Percentiles rank a stretch among this genome's conserved stretches.
Conservation (phyloP, 2,329 filamentous ascomycete genomes). For the Fusarium virguliforme region DNA sequence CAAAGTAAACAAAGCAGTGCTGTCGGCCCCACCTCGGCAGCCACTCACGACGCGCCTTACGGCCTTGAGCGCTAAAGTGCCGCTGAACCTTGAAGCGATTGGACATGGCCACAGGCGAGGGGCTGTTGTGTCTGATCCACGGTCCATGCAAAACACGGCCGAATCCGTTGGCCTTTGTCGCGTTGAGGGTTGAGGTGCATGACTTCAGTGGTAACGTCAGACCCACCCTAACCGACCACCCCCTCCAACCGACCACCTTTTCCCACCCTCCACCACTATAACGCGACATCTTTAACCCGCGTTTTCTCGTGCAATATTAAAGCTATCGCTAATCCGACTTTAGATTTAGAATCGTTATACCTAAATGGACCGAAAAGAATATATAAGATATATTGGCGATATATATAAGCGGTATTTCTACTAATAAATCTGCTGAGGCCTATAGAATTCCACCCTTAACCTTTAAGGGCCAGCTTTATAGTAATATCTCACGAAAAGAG, state of each 20-base stretch:
- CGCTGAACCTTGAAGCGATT: constrained; percentile 12
- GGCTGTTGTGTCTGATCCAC: constrained; percentile 6
- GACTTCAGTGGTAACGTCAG: neutral
- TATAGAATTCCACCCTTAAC: no score
- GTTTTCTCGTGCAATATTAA: neutral
- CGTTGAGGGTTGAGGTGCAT: neutral
- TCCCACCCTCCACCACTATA: neutral
- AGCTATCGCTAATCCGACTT: neutral
- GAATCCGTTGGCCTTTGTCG: constrained; percentile 16
- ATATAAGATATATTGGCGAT: no score
- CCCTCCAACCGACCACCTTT: neutral
- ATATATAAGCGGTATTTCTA: no score
- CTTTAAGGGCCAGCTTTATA: no score
- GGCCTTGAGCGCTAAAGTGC: constrained; percentile 22
- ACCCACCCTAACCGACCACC: neutral
- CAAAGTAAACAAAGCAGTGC: constrained; percentile 56
- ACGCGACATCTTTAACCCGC: neutral
- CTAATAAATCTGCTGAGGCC: neutral
- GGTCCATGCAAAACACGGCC: constrained; percentile 1
- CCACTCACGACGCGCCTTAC: constrained; percentile 26
- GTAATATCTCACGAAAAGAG: neutral
- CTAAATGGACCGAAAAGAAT: neutral
- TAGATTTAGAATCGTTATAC: neutral
- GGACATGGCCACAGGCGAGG: neutral
- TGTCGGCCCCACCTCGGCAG: constrained; percentile 24